Percentiles rank a stretch among this genome's conserved stretches.
phyloP scores from a whole-genome alignment of 1,139 yeast genomes.

The Geotrichum histeridarum region DNA sequence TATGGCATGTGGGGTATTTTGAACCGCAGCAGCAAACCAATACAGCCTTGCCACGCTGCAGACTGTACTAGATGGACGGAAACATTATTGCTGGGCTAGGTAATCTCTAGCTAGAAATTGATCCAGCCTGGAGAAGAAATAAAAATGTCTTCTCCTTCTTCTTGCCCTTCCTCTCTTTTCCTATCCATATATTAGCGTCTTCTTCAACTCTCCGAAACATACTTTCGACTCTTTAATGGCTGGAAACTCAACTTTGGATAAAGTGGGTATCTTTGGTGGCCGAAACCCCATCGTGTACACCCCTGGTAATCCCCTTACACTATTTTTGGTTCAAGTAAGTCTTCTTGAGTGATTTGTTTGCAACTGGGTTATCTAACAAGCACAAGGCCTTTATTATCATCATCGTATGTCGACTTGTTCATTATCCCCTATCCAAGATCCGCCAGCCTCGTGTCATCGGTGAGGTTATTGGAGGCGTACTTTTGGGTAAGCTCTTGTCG shows the following conservation, averaged over 20 bases:
- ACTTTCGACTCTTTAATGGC: conserved; percentile 1
- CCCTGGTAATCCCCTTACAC: conserved; percentile 51
- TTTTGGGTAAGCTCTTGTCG: conserved; percentile 50
- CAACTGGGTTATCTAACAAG: background rate
- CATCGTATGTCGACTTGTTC: conserved; percentile 49
- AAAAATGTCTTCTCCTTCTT: too few species aligned
- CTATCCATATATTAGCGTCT: background rate
- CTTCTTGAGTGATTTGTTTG: too few species aligned
- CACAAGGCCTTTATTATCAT: conserved; percentile 43
- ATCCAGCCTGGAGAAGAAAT: too few species aligned
- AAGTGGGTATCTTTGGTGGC: conserved; percentile 52
- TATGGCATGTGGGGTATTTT: too few species aligned
- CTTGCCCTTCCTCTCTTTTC: background rate
- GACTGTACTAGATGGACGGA: too few species aligned
- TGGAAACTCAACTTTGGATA: conserved; percentile 17
- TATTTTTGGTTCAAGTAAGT: conserved; percentile 57
- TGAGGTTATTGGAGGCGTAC: conserved; percentile 68
- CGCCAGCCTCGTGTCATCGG: conserved; percentile 76
- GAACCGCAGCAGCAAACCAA: too few species aligned
- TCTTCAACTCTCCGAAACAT: background rate
- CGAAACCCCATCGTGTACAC: conserved; percentile 59
- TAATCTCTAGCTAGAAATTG: too few species aligned
- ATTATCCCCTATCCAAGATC: conserved; percentile 53
- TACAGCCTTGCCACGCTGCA: too few species aligned
- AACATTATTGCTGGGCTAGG: too few species aligned